Evolutionary conservation across 768 basidiomycete genomes (phyloP), one percentile per base, ranked within the genome.

Genomic region (Pulveroboletus sp.): DNA sequence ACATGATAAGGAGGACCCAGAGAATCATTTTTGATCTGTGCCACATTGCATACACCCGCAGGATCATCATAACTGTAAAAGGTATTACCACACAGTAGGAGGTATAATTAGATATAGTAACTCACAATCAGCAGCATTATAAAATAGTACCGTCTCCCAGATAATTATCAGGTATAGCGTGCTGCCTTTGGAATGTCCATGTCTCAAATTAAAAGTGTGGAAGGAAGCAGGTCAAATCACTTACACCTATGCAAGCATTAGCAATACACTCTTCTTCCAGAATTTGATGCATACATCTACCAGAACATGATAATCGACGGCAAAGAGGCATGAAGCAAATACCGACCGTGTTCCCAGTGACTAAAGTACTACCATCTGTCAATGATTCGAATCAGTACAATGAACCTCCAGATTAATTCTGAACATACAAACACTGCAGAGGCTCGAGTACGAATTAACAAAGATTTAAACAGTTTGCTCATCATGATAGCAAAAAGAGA

Each of bases 141-240:
- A 8, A 1, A 26, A 39, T 39, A 39, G 14, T 8, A 0, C 24
- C 2, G 2, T 26, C 5, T 1, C 39, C 39, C 24, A 39, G 14
- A 1, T 10, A 5, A 3, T 12, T 6, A 39, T 2, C 7, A 26
- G 2, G 15, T 1, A 3, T 2, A 39, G 3, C 0, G 9, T 9
- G 8, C 3, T 26, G 15, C 39, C 39, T 39, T 39, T 26, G 12
- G 21, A 39, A 4, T 12, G 9, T 39, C 8, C 6, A 2, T 8
- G 3, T 15, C 8, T 7, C 14, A 39, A 15, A 0, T 14, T 26
- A 8, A 39, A 6, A 21, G 7, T 6, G 12, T 26, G 3, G 14
- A 21, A 21, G 3, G 8, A 4, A 8, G 31, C 4, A 12, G 12
- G 21, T 33, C 21, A 2, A 26, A 39, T 15, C 1, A 9, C 39